Base-by-base conservation (phyloP, 2,329 filamentous ascomycete genomes). In the Monosporascus sp. region DNA sequence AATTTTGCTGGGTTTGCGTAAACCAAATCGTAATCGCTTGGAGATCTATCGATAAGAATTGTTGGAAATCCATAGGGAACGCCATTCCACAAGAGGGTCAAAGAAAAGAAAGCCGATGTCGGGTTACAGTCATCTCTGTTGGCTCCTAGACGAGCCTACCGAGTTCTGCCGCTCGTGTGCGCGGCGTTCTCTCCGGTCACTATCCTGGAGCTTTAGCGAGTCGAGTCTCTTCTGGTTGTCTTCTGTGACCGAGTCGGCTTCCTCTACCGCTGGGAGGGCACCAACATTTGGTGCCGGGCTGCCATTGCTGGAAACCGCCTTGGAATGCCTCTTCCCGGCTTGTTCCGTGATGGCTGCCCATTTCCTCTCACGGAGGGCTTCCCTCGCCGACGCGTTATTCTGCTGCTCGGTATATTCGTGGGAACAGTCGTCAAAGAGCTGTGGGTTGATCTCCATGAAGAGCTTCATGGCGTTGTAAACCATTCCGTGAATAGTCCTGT, bases 401-500 rank as follows among this genome's bases (percentile, higher is more conserved):
- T 97, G 93, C 65, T 94, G 88, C 70, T 97, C 93, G 5, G 92
- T 95, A 72, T 99, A 99, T 59, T 97, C 92, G 67, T 97, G 93
- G 37, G 94, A 97, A 74, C 94, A 99, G 68, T 99, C 94, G 63
- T 99, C 94, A 65, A 99, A 99, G 22, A 99, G 82, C 70, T 97
- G 92, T 9, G 94, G 94, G 70, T 97, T 97, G 66, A 99, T 97
- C 71, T 99, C 94, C 94, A 99, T 99, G 72, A 99, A 99, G 38
- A 99, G 82, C 71, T 99, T 99, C 94, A 99, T 97, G 53, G 94
- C 94, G 66, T 97, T 99, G 72, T 97, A 97, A 11, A 99, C 94
- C 93, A 99, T 97, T 69, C 94, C 94, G 68, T 99, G 94, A 61
- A 99, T 99, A 7, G 94, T 99, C 65, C 94, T 97, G 59, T 2